phyloP scores from a whole-genome alignment of 768 basidiomycete species.

The Mrakia blollopis region DNA sequence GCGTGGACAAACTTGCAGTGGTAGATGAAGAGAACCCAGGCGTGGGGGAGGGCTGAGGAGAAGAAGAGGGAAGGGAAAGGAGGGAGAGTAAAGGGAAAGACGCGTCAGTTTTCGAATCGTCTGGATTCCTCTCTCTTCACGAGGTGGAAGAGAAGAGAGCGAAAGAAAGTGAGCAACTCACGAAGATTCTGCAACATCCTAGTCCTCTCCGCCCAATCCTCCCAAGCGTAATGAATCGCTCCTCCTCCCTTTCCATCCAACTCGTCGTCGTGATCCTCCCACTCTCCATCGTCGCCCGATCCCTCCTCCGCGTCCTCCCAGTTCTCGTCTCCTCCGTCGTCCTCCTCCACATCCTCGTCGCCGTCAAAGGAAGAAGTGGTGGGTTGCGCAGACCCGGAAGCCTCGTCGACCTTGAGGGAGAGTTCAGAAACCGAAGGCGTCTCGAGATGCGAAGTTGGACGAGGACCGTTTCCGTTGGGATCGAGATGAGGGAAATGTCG shows the following conservation, averaged over 20 bases:
- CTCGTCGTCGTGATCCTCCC: constrained; percentile 6
- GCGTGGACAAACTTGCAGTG: constrained; percentile 28
- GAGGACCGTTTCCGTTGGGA: not conserved
- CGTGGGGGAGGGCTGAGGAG: not conserved
- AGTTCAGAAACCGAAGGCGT: not conserved
- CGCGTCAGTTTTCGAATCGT: not conserved
- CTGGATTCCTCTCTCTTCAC: not conserved
- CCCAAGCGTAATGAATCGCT: constrained; percentile 21
- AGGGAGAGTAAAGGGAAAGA: not conserved
- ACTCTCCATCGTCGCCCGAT: not conserved
- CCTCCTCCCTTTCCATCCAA: not conserved
- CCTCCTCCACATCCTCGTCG: not conserved
- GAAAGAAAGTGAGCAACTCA: not conserved
- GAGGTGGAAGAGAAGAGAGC: not conserved
- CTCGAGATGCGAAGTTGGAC: not conserved
- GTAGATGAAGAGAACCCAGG: constrained; percentile 30
- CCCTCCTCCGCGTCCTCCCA: constrained; percentile 18
- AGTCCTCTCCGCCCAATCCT: constrained; percentile 22
- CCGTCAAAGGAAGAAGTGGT: not conserved
- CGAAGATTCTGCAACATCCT: constrained; percentile 21
- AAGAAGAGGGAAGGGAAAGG: not conserved
- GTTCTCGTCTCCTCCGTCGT: not conserved
- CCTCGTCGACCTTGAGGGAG: too few relatives aligned
- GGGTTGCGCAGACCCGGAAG: too few relatives aligned
- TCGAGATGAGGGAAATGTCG: constrained; percentile 26